These are phyloP conservation scores for Boeremia lycopersici DNA, from an alignment of 2,329 filamentous ascomycete genomes.

Conservation along the genomic window DNA sequence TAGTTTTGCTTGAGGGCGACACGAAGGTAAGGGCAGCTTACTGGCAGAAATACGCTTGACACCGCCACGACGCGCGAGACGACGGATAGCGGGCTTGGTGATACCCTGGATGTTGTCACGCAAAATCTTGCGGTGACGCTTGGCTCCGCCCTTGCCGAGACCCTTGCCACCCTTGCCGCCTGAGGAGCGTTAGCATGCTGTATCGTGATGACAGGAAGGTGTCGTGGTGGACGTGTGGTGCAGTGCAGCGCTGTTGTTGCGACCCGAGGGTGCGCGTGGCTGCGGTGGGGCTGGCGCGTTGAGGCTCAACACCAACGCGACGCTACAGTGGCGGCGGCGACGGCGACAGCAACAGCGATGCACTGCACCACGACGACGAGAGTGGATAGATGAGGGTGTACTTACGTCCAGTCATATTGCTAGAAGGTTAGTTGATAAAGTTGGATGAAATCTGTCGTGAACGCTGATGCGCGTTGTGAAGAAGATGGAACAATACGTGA, in stretches of 20 bases:
- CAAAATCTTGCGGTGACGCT: constrained; percentile 62
- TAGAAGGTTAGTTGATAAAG: constrained; percentile 26
- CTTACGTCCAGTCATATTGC: constrained; percentile 54
- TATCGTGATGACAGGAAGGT: constrained; percentile 4
- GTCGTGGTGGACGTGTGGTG: constrained; percentile 21
- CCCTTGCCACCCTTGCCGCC: constrained; percentile 62
- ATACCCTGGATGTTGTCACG: constrained; percentile 63
- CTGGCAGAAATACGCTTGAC: constrained; percentile 60
- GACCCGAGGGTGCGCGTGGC: constrained; percentile 15
- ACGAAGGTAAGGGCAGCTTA: constrained; percentile 36
- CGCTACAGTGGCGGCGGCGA: background rate
- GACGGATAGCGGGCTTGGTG: constrained; percentile 61
- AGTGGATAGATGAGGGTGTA: constrained; percentile 24
- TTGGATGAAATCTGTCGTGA: constrained; percentile 7
- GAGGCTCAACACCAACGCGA: constrained; percentile 31
- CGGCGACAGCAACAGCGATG: constrained; percentile 17
- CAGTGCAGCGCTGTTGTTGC: constrained; percentile 18
- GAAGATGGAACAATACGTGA: constrained; percentile 18
- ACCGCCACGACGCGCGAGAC: constrained; percentile 61
- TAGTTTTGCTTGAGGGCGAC: constrained; percentile 21
- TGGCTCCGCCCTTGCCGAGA: constrained; percentile 61
- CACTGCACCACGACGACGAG: constrained; percentile 19
- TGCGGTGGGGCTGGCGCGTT: constrained; percentile 27
- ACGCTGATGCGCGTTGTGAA: constrained; percentile 3
- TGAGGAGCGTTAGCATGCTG: constrained; percentile 46